Base-by-base conservation (phyloP, 2,329 filamentous ascomycete species). In the Aspergillus pseudonomiae region DNA sequence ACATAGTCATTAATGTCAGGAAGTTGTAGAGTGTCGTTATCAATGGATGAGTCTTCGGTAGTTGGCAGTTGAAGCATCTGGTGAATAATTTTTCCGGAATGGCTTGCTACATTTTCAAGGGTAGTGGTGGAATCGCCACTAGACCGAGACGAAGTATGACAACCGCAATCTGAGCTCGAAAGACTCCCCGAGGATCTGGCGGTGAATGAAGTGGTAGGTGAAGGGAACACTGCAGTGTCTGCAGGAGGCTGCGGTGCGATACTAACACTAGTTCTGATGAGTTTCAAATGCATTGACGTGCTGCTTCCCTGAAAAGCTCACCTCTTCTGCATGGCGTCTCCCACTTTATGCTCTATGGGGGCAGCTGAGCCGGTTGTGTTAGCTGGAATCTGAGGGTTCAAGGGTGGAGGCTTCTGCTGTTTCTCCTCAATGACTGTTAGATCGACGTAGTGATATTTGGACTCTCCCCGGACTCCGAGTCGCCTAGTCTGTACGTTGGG, bases 401-500 rank as follows among this genome's bases (percentile, higher is more conserved):
- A 64, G 9, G 70, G 64, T 7, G 66, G 63, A n/a, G 68, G 70
- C 63, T 74, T 73, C 56, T 78, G 76, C 59, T 78, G 77, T 62
- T 80, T 79, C 64, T 80, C 79, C 62, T 81, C 79, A 32, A 80
- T 79, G 50, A 84, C 77, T 2, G 80, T 81, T 63, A 84, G 71
- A 67, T 84, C 82, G 55, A 84, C 82, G 65, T 99, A 99, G 78
- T 99, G 95, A 77, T 99, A 99, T 77, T 99, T 99, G 16, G 95
- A 99, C 80, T 98, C 94, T 67, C 95, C 95, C 59, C 95, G 89
- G 54, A 98, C 94, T 66, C 95, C 95, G 14, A 99, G 84, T 67
- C 95, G 88, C 63, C 95, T 87, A 36, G 95, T 99, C 79, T 96
- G 94, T 26, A 99, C 89, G 48, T 94, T 94, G 0, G 95, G 94